Evolutionary conservation across 2,329 filamentous ascomycete species (phyloP), one percentile per base, ranked within the genome.

Genomic region (Venturia pyrina): DNA sequence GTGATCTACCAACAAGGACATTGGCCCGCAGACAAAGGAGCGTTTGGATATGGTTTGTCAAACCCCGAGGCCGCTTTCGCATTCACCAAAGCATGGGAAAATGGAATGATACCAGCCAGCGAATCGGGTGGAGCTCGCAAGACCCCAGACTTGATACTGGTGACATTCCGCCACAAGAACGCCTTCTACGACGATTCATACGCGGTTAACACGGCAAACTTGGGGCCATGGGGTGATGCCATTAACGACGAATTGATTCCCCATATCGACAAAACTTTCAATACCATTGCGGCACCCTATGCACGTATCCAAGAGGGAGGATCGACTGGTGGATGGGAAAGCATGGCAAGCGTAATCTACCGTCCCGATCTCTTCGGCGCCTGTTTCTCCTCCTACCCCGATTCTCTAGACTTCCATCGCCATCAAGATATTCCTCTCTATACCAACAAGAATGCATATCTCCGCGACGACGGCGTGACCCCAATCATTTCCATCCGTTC

Each of bases 221-320:
- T 77, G 7, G 76, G 76, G 3, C 76, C 76, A 3, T 77, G 74
- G 48, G 76, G 76, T 11, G 75, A 76, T 32, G 75, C 75, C 1
- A 72, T 77, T 69, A 77, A 77, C 67, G 75, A 77, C n/a, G 76
- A 77, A 62, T 70, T 77, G 2, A 72, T 77, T 7, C 75, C 76
- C 0, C 65, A 71, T 40, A 67, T 77, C 32, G 75, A 77, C 43
- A 63, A 67, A 11, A 70, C 57, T 0, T 78, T 76, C 71, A 71
- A 74, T 66, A 77, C 74, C 0, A 76, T 78, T 44, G 69, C 70
- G 8, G 70, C 71, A 19, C 75, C 76, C 0, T 76, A 76, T 57
- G 76, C 74, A 3, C 73, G 76, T 11, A 70, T 78, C 17, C 75
- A 76, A 53, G 72, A 76, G 37, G 76, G 75, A 24, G 76, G 15